phyloP scores from a whole-genome alignment of 2,329 filamentous ascomycete species.

The Neoscytalidium dimidiatum region DNA sequence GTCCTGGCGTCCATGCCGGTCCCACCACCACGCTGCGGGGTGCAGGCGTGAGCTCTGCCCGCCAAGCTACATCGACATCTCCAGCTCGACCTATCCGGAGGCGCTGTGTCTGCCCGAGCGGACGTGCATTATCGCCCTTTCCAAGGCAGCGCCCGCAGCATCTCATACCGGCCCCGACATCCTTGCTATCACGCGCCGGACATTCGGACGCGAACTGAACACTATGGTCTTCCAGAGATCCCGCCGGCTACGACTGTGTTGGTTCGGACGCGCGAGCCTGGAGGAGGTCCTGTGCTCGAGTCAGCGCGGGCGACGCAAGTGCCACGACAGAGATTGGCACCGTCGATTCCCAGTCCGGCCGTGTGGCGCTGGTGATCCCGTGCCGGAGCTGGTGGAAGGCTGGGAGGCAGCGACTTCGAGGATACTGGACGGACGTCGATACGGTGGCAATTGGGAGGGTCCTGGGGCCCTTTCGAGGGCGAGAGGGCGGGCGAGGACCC shows the following conservation, averaged over 20 bases:
- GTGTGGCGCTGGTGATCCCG: background rate
- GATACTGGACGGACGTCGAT: background rate
- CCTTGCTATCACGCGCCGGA: background rate
- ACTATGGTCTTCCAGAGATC: conserved; percentile 1
- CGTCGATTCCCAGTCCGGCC: background rate
- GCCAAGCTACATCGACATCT: background rate
- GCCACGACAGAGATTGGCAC: conserved; percentile 10
- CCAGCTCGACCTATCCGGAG: background rate
- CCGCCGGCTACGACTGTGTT: background rate
- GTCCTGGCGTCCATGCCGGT: background rate
- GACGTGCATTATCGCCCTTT: background rate
- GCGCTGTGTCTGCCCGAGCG: background rate
- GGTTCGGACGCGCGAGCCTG: conserved; percentile 14
- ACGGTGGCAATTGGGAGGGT: background rate
- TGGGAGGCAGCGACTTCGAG: background rate
- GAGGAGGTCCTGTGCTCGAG: background rate
- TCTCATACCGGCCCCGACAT: background rate
- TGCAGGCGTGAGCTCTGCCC: background rate
- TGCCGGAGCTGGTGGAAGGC: background rate
- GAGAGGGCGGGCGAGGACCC: background rate
- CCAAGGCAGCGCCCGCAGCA: conserved; percentile 1
- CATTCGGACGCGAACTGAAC: background rate
- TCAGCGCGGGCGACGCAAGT: background rate
- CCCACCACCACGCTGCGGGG: background rate
- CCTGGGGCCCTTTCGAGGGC: no score